These are phyloP conservation scores for Cyphellophora attinorum DNA, from an alignment of 2,329 filamentous ascomycete species.

Conservation along the genomic window DNA sequence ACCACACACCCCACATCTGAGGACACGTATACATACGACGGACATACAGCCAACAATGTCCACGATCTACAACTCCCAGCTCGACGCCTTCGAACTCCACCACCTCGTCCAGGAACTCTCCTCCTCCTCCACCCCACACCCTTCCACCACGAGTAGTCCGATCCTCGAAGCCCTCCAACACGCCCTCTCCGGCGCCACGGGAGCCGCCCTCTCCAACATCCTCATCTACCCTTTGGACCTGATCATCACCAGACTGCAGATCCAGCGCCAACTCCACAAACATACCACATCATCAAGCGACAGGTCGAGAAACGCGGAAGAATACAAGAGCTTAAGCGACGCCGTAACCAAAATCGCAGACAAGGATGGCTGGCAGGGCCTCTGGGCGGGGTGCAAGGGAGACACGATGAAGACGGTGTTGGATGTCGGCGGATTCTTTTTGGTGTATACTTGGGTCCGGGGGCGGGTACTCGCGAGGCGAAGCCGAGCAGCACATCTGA, in stretches of 20 bases:
- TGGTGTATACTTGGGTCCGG: conserved; percentile 59
- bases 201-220: conserved; percentile 69
- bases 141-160: conserved; percentile 26
- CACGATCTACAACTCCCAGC: conserved; percentile 25
- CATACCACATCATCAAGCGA: conserved; percentile 21
- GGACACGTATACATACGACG: too few species aligned
- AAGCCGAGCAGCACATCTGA: conserved; percentile 32
- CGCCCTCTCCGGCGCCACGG: conserved; percentile 68
- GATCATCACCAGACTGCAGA: conserved; percentile 72
- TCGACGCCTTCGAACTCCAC: conserved; percentile 38
- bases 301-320: too few species aligned
- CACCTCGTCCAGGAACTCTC: conserved; percentile 27
- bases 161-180: conserved; percentile 66
- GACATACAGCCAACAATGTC: neutral
- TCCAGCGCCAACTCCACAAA: conserved; percentile 53
- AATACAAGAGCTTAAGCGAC: conserved; percentile 59
- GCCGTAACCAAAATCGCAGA: conserved; percentile 61
- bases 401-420: conserved; percentile 59
- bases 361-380: conserved; percentile 50
- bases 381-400: conserved; percentile 57
- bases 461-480: conserved; percentile 15
- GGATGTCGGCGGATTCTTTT: conserved; percentile 79
- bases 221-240: conserved; percentile 73
- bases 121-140: conserved; percentile 20
- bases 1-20: too few species aligned